Evolutionary conservation across 176 grass and related monocot species (phyloP).

Genomic region (Eremochloa ophiuroides): DNA sequence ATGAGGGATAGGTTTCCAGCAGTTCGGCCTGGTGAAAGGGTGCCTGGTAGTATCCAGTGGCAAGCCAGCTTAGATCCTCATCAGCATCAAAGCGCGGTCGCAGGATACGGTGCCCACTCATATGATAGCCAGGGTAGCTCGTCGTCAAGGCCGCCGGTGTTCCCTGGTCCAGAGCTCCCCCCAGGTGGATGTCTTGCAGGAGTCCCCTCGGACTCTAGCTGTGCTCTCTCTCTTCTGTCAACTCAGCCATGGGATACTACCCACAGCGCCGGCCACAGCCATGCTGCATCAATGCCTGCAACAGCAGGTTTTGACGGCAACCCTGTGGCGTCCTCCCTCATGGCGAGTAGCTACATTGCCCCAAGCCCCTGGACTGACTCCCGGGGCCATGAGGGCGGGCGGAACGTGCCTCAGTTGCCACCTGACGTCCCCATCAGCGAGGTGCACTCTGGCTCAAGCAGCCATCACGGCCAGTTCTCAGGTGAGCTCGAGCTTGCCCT

Average conservation of each 20-base stretch:
- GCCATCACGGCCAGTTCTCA: slow-evolving; percentile 66
- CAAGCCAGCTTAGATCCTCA: slow-evolving; percentile 40
- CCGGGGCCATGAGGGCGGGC: slow-evolving; percentile 27
- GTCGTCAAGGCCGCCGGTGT: slow-evolving; percentile 20
- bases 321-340: slow-evolving; percentile 20
- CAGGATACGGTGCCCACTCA: slow-evolving; percentile 30
- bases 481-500: slow-evolving; percentile 89
- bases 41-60: slow-evolving; percentile 48
- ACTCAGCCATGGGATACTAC: slow-evolving; percentile 66
- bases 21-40: slow-evolving; percentile 34
- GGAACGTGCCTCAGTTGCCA: slow-evolving; percentile 30
- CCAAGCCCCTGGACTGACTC: slow-evolving; percentile 45
- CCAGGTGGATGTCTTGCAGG: slow-evolving; percentile 47
- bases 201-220: slow-evolving; percentile 77
- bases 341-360: slow-evolving; percentile 42
- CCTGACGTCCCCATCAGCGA: slow-evolving; percentile 47
- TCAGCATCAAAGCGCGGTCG: slow-evolving; percentile 27
- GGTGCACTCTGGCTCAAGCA: slow-evolving; percentile 37
- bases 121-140: slow-evolving; percentile 35
- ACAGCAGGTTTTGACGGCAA: slow-evolving; percentile 37
- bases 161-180: slow-evolving; percentile 53
- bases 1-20: slow-evolving; percentile 55
- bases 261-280: slow-evolving; percentile 36
- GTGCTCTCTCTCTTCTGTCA: slow-evolving; percentile 99
- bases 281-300: slow-evolving; percentile 30